A percentile compares a stretch with the other conserved stretches of the same genome.
Evolutionary conservation across 1,284 basidiomycete species (phyloP).

Genomic region (Heterobasidion annosum): DNA sequence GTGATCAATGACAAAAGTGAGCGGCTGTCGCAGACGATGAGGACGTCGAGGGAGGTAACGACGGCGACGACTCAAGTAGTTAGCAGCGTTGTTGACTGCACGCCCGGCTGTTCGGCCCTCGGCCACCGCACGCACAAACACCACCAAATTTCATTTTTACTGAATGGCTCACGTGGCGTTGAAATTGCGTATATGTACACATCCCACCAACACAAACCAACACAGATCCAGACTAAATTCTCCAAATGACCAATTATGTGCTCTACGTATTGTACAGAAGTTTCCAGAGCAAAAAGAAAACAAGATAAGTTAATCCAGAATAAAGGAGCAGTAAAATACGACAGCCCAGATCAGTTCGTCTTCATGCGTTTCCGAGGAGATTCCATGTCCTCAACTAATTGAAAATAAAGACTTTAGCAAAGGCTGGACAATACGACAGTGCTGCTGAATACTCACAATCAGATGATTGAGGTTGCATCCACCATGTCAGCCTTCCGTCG

Average conservation of each 20-base stretch:
- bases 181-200: too few relatives aligned
- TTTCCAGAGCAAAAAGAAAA: neutral
- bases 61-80: slow-evolving; percentile 1
- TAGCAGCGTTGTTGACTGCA: neutral
- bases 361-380: slow-evolving; percentile 8
- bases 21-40: neutral
- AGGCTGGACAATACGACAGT: neutral
- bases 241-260: neutral
- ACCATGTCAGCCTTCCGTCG: slow-evolving; percentile 12
- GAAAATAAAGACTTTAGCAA: neutral
- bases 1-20: neutral
- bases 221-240: too few relatives aligned
- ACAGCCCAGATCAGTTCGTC: slow-evolving; percentile 1
- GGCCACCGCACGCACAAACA: slow-evolving; percentile 3
- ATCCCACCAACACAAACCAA: too few relatives aligned
- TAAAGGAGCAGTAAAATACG: neutral
- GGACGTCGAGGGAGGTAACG: slow-evolving; percentile 6
- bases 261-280: neutral
- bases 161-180: neutral
- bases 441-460: slow-evolving; percentile 4
- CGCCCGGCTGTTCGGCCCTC: slow-evolving; percentile 4
- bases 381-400: neutral
- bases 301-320: slow-evolving; percentile 6
- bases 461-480: slow-evolving; percentile 6
- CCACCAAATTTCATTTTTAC: neutral